A percentile compares a stretch with the other conserved stretches of the same genome.
Conservation (phyloP, 495 filamentous ascomycete species). For the Staphylotrichum tortipilum region DNA sequence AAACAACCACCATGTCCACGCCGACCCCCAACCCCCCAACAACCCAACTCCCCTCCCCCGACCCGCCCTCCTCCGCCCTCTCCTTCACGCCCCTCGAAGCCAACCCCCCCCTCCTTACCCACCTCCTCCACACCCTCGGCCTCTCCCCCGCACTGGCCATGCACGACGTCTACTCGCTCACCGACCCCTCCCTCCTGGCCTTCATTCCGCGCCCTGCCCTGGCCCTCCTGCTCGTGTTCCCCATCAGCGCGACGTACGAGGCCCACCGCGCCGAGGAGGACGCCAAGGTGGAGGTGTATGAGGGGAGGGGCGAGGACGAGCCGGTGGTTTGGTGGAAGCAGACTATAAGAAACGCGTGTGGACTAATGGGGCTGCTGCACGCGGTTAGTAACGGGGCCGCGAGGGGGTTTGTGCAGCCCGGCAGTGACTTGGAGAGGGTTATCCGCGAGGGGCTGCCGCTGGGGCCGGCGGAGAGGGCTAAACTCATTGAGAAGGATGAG, state of each 20-base stretch:
- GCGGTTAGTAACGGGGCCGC: conserved; percentile 51
- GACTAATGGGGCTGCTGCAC: conserved; percentile 72
- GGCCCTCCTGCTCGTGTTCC: conserved; percentile 80
- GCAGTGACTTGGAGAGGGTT: conserved; percentile 35
- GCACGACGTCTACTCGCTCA: conserved; percentile 78
- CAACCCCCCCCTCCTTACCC: conserved; percentile 75
- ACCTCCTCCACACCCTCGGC: conserved; percentile 67
- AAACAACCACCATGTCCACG: conserved; percentile 24
- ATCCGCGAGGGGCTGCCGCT: conserved; percentile 42
- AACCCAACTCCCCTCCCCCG: too few relatives aligned
- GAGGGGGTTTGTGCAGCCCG: conserved; percentile 33
- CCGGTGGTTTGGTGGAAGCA: conserved; percentile 79
- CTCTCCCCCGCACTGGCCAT: conserved; percentile 56
- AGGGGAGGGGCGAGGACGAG: conserved; percentile 32
- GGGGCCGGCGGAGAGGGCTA: conserved; percentile 49
- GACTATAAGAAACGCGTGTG: conserved; percentile 78
- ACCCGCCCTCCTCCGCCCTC: conserved; percentile 24
- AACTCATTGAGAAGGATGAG: conserved; percentile 63
- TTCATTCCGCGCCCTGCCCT: conserved; percentile 76
- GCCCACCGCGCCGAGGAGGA: conserved; percentile 57
- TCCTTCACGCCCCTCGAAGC: conserved; percentile 46
- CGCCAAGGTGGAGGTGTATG: conserved; percentile 38
- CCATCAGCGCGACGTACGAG: conserved; percentile 64
- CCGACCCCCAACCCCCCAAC: too few relatives aligned
- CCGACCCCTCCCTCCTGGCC: conserved; percentile 66